Evolutionary conservation across 306 rosid genomes (phyloP).

Genomic region (Prunus mongolica): DNA sequence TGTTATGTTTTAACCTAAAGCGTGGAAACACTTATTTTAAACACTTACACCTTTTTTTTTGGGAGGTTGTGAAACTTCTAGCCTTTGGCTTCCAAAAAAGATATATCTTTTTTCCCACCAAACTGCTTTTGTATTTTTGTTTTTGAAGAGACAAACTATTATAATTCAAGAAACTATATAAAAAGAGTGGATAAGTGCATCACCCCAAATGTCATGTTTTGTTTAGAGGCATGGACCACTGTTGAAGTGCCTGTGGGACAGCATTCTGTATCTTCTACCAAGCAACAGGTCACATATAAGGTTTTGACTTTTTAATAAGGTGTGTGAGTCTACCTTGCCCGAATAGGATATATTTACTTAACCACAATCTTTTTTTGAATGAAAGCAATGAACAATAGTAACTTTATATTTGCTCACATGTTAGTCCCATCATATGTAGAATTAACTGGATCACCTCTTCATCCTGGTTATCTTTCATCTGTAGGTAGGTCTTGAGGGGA

Average conservation of each 20-base stretch:
- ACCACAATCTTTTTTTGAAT: neutral
- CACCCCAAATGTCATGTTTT: neutral
- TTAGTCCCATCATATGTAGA: neutral
- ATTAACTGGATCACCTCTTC: slow-evolving; percentile 3
- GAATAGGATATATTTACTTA: neutral
- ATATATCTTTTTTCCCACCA: too few relatives aligned
- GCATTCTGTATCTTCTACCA: neutral
- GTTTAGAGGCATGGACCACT: neutral
- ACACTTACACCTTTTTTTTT: too few relatives aligned
- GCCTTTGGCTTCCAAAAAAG: too few relatives aligned
- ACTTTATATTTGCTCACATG: neutral
- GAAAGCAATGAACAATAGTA: neutral
- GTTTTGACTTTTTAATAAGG: neutral
- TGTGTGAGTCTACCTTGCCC: neutral
- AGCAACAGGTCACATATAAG: neutral
- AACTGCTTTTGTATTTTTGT: too few relatives aligned
- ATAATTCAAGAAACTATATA: too few relatives aligned
- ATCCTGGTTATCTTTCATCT: slow-evolving; percentile 21
- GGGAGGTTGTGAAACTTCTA: too few relatives aligned
- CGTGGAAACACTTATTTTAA: too few relatives aligned
- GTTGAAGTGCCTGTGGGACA: neutral
- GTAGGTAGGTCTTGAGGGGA: slow-evolving; percentile 98
- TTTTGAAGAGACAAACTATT: too few relatives aligned
- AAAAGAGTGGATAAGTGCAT: neutral
- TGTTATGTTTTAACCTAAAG: too few relatives aligned